Conservation (phyloP, 164 flowering plant species). For the Umbilicus rupestris region DNA sequence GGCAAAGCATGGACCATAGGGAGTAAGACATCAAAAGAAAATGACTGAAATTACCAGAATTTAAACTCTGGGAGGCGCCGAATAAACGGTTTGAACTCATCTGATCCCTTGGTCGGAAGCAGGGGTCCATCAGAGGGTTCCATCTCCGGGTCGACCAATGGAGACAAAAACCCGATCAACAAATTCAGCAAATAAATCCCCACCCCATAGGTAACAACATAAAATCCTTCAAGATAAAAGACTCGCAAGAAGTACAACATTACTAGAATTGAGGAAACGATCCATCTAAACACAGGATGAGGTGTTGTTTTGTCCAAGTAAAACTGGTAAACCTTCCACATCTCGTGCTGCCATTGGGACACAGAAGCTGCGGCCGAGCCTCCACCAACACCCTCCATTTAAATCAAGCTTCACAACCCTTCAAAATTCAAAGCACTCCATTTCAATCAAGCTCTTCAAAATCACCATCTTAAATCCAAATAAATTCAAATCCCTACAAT, state of each 20-base stretch:
- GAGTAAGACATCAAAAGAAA: not conserved
- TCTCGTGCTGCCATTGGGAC: slow-evolving; percentile 40
- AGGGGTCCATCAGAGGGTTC: slow-evolving; percentile 29
- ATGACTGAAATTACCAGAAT: slow-evolving; percentile 27
- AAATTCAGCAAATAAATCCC: slow-evolving; percentile 47
- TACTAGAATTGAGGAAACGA: slow-evolving; percentile 33
- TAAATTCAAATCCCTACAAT: no score
- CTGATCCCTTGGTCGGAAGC: slow-evolving; percentile 39
- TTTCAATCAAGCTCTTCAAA: not conserved
- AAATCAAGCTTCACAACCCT: slow-evolving; percentile 19
- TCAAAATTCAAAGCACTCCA: not conserved
- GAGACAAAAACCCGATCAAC: slow-evolving; percentile 55
- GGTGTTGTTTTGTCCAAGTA: slow-evolving; percentile 51
- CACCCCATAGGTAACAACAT: slow-evolving; percentile 41
- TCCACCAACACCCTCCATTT: slow-evolving; percentile 60
- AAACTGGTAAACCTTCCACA: slow-evolving; percentile 42
- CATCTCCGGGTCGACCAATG: slow-evolving; percentile 42
- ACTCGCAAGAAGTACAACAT: slow-evolving; percentile 35
- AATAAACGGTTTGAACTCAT: slow-evolving; percentile 49
- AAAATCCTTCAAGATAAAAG: slow-evolving; percentile 40
- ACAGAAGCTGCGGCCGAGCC: slow-evolving; percentile 41
- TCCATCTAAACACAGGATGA: slow-evolving; percentile 39
- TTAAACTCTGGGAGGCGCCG: slow-evolving; percentile 56
- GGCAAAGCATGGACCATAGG: not conserved
- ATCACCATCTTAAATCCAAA: no score